Conservation (phyloP, 441 rosid species). For the Adansonia rubrostipa region DNA sequence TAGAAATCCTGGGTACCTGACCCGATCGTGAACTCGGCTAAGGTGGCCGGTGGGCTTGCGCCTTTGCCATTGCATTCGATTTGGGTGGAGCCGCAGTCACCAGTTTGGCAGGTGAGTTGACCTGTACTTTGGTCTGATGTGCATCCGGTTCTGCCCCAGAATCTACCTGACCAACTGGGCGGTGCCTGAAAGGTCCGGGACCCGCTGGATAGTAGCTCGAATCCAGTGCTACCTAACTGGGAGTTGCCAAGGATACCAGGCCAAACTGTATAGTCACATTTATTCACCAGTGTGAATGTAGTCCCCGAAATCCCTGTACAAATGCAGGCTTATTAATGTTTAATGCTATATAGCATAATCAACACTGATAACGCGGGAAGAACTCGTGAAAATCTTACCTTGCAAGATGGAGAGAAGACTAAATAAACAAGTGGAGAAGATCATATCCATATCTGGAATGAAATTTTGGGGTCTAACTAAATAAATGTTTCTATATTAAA, state of each 20-base stretch:
- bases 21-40: constrained; percentile 54
- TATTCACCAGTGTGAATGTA: constrained; percentile 51
- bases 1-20: constrained; percentile 52
- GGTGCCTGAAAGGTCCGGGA: constrained; percentile 56
- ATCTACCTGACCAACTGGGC: constrained; percentile 64
- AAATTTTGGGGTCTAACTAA: background rate
- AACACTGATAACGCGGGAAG: background rate
- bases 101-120: constrained; percentile 53
- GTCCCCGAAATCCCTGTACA: constrained; percentile 54
- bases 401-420: constrained; percentile 33
- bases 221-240: constrained; percentile 53
- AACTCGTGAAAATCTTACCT: constrained; percentile 32
- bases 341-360: background rate
- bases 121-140: constrained; percentile 46
- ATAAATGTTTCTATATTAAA: background rate
- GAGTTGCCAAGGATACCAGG: constrained; percentile 59
- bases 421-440: constrained; percentile 31
- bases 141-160: constrained; percentile 73
- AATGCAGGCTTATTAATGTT: background rate
- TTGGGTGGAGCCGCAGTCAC: constrained; percentile 62
- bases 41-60: constrained; percentile 59
- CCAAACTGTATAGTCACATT: constrained; percentile 63
- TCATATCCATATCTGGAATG: constrained; percentile 29
- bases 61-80: constrained; percentile 58
- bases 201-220: constrained; percentile 44